Base-by-base conservation (phyloP, 2,329 filamentous ascomycete genomes). In the Neocatenulostroma microsporum region DNA sequence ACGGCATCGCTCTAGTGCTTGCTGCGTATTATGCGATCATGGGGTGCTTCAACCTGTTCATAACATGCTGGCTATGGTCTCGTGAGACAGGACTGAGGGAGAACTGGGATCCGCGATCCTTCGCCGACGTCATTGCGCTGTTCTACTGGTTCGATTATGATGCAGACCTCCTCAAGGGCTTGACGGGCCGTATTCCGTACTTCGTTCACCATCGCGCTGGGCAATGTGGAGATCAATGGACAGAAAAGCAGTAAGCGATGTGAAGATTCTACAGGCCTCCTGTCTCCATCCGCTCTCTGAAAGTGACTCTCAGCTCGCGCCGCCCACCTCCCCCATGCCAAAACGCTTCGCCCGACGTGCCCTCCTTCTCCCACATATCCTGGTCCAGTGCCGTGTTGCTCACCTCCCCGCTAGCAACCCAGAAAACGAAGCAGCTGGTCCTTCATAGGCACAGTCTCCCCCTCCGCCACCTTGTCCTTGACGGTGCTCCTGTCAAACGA, bases 61-160 rank as follows among this genome's bases (percentile, higher is more conserved):
- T 28, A 14, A 28, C 26, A n/a, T 28, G 26, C n/a, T 28, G 26
- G 26, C 26, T 28, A 28, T 28, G 26, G 26, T 7, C 7, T 14
- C 26, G 26, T 14, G 26, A 28, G 13, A 28, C 26, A n/a, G 26
- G 26, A 14, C 26, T 28, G 26, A 6, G 26, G 26, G 13, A 28
- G 26, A 14, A 28, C 15, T 28, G 26, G 26, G 13, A 28, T 28
- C 26, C 26, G 13, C 26, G 26, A 6, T 10, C 26, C 7, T 13
- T 28, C 6, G 26, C 26, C 26, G 26, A 28, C 15, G 15, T 28
- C 13, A 28, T 28, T 28, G 26, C 26, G 13, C 26, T 28, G 9
- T 28, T 28, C 26, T 28, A 28, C 26, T 28, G 26, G 26, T 28
- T 13, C 13, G n/a, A 28, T 14, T 13, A 6, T 11, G 9, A 28